Evolutionary conservation across 805 yeast genomes (phyloP).

Genomic region (Sugiyamaella valdiviana): DNA sequence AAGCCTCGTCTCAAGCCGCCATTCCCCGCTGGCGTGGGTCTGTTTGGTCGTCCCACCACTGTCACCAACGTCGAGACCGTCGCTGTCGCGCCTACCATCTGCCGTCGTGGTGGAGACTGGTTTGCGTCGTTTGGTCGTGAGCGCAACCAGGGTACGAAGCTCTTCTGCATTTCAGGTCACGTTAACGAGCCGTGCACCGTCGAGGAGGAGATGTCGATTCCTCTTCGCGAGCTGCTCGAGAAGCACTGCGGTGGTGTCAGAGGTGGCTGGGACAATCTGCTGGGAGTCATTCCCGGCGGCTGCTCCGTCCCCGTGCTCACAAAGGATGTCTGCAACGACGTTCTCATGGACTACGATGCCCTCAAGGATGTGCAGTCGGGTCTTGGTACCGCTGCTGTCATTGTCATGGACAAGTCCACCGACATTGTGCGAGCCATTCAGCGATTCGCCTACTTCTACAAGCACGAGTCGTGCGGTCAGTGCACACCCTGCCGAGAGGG

Average conservation of each 20-base stretch:
- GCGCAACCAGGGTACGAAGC: conserved; percentile 76
- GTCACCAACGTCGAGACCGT: conserved; percentile 90
- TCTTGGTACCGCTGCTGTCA: conserved; percentile 88
- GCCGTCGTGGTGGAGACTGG: conserved; percentile 87
- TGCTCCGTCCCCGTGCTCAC: conserved; percentile 81
- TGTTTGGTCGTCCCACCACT: conserved; percentile 85
- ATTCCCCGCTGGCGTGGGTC: conserved; percentile 90
- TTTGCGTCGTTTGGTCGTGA: conserved; percentile 78
- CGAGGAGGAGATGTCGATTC: conserved; percentile 91
- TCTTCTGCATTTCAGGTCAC: conserved; percentile 83
- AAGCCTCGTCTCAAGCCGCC: conserved; percentile 93
- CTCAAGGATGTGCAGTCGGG: conserved; percentile 81
- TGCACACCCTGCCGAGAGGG: conserved; percentile 96
- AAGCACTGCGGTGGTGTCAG: conserved; percentile 86
- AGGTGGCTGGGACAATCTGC: conserved; percentile 90
- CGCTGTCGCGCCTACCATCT: conserved; percentile 82
- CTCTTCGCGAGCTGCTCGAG: conserved; percentile 74
- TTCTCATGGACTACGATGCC: conserved; percentile 83
- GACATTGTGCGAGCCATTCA: conserved; percentile 83
- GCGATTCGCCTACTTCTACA: conserved; percentile 75
- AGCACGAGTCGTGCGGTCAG: conserved; percentile 92
- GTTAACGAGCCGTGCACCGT: conserved; percentile 90
- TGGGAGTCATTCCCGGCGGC: conserved; percentile 88
- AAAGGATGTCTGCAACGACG: conserved; percentile 56
- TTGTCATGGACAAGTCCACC: conserved; percentile 82